These are phyloP conservation scores for Wickerhamiella brachini DNA, from an alignment of 805 yeast genomes.

Conservation along the genomic window DNA sequence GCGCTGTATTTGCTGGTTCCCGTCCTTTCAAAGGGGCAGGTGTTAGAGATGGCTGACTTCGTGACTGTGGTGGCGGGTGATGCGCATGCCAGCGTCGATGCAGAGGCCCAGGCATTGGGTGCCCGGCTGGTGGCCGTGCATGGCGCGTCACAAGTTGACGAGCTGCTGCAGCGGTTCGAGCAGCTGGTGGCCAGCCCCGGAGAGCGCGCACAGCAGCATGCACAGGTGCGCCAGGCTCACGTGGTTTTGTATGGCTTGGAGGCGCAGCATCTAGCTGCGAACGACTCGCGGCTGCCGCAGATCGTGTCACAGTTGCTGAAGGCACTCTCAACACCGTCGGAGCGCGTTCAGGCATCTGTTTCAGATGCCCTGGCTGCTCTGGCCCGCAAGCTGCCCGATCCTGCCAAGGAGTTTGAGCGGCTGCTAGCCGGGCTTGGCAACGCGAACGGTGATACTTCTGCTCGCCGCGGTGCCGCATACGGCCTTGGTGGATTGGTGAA, in stretches of 20 bases:
- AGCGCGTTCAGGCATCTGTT: constrained; percentile 70
- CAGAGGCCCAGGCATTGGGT: constrained; percentile 84
- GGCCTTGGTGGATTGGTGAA: constrained; percentile 89
- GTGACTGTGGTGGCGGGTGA: constrained; percentile 58
- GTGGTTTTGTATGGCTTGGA: constrained; percentile 83
- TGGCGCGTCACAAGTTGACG: constrained; percentile 57
- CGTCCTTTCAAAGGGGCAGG: constrained; percentile 21
- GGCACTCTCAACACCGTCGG: constrained; percentile 78
- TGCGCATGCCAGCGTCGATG: constrained; percentile 54
- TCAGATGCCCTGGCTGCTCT: constrained; percentile 78
- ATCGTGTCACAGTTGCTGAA: constrained; percentile 57
- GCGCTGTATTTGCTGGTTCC: constrained; percentile 46
- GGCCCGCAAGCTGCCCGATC: constrained; percentile 22
- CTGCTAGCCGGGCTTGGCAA: constrained; percentile 46
- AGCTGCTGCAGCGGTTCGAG: constrained; percentile 72
- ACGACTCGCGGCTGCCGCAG: constrained; percentile 48
- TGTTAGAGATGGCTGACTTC: constrained; percentile 20
- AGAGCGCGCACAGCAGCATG: not conserved
- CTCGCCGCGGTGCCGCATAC: constrained; percentile 84
- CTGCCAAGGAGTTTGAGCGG: constrained; percentile 40
- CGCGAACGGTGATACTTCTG: constrained; percentile 30
- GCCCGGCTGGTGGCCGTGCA: constrained; percentile 50
- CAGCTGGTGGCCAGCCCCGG: constrained; percentile 26
- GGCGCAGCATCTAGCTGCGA: constrained; percentile 63
- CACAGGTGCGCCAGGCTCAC: constrained; percentile 6